Evolutionary conservation across 2,329 filamentous ascomycete species (phyloP), one percentile per base, ranked within the genome.

Genomic region (Arthrobotrys sphaeroides): DNA sequence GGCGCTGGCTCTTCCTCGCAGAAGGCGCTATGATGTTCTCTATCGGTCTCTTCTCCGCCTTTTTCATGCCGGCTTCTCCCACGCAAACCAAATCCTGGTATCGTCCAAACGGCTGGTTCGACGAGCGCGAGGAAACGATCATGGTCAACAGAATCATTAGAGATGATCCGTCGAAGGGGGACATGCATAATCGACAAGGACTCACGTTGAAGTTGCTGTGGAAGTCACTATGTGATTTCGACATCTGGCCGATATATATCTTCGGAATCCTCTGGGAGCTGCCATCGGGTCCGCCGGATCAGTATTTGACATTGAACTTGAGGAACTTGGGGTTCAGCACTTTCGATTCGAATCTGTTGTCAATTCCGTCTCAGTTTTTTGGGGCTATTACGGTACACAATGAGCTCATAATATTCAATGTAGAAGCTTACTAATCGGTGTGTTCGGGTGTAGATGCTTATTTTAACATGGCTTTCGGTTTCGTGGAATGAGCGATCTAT

Each of bases 61-160:
- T 88, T 49, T 90, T 88, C 80, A 86, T 90, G 73, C 88, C 88
- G 0, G 82, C 85, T 24, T 90, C 89, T 0, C 90, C 91, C 0
- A 90, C 88, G 0, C 85, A 88, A 53, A 93, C 90, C 1, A 87
- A 85, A 12, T 85, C 86, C 16, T 81, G 84, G 45, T 85, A 92
- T 73, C 88, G 87, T 43, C 86, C 87, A 1, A 88, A 87, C 40
- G 89, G 90, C 3, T 90, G 89, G 65, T 90, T 90, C 80, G 87
- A 84, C 1, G 89, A 90, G 79, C 84, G 84, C 1, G 88, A 92
- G 79, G 90, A 91, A 78, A 86, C 87, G 65, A 91, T 91, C 79
- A 88, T 91, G 86, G 86, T 90, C 18, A 91, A 90, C 79, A 85
- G 86, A 22, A 83, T 89, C 18, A 78, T 82, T 24, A 85, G 88